phyloP scores from a whole-genome alignment of 2,329 filamentous ascomycete genomes.

The Blumeriella jaapii region DNA sequence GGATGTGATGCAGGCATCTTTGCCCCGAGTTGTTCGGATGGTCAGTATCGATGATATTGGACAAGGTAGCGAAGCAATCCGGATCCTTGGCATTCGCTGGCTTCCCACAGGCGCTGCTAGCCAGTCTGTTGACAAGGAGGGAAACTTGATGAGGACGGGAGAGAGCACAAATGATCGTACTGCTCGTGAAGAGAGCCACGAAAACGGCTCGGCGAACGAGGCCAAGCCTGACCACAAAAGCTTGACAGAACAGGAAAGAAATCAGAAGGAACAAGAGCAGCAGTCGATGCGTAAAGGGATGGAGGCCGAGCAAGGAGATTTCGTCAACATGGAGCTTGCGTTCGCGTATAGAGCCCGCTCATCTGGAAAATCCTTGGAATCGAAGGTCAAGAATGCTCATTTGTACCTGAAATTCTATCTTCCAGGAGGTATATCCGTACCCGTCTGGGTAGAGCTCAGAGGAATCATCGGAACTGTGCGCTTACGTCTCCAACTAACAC shows the following conservation, averaged over 20 bases:
- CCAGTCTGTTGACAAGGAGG: slow-evolving; percentile 45
- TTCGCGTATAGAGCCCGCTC: slow-evolving; percentile 60
- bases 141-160: slow-evolving; percentile 35
- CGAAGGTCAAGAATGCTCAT: slow-evolving; percentile 61
- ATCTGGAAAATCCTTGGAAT: slow-evolving; percentile 45
- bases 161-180: slow-evolving; percentile 39
- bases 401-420: slow-evolving; percentile 63
- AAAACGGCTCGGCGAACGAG: slow-evolving; percentile 24
- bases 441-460: slow-evolving; percentile 65
- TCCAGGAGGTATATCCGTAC: slow-evolving; percentile 38
- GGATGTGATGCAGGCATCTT: slow-evolving; percentile 69
- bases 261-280: slow-evolving; percentile 30
- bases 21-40: slow-evolving; percentile 60
- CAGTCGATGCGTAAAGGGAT: slow-evolving; percentile 40
- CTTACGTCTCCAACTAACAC: slow-evolving; percentile 58
- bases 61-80: slow-evolving; percentile 59
- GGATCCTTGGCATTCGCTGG: slow-evolving; percentile 62
- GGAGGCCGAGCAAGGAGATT: slow-evolving; percentile 68
- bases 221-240: slow-evolving; percentile 27
- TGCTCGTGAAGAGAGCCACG: slow-evolving; percentile 30
- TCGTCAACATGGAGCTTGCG: slow-evolving; percentile 65
- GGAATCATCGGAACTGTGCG: slow-evolving; percentile 62
- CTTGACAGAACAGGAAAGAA: slow-evolving; percentile 8
- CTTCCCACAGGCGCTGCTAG: slow-evolving; percentile 59
- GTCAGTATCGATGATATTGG: slow-evolving; percentile 66